A percentile compares a stretch with the other conserved stretches of the same genome.
Evolutionary conservation across 2,329 filamentous ascomycete species (phyloP).

Genomic region (Cephalotrichum gorgonifer): DNA sequence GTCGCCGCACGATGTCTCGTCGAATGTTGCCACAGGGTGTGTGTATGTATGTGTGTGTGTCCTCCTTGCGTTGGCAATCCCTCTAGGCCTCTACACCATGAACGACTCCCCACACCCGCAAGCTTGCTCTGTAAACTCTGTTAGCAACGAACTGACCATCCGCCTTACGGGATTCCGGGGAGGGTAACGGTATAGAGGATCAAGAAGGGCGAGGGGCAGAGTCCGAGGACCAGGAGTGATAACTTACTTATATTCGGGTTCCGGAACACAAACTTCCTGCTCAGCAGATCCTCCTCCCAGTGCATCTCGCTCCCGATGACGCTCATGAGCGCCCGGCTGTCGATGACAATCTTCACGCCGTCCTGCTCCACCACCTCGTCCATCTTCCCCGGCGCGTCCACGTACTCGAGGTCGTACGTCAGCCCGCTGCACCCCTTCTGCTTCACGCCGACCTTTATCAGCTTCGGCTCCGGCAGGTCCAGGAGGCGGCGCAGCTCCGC

Average conservation of each 20-base stretch:
- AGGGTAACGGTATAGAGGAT: background rate
- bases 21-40: too few species aligned
- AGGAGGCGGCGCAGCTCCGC: constrained; percentile 67
- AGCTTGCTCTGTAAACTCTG: constrained; percentile 62
- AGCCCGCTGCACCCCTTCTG: constrained; percentile 91
- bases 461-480: constrained; percentile 77
- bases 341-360: constrained; percentile 88
- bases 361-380: constrained; percentile 94
- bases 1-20: too few species aligned
- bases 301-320: constrained; percentile 99
- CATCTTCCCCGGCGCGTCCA: constrained; percentile 78
- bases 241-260: constrained; percentile 97
- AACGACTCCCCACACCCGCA: constrained; percentile 96
- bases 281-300: constrained; percentile 93
- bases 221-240: background rate
- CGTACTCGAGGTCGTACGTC: constrained; percentile 89
- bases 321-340: constrained; percentile 94
- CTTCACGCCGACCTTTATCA: constrained; percentile 89
- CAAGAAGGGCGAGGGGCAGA: too few species aligned
- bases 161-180: background rate
- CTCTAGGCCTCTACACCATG: constrained; percentile 50
- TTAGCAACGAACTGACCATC: background rate
- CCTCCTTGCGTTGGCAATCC: background rate
- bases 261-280: constrained; percentile 82
- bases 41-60: too few species aligned